Evolutionary conservation across 306 rosid species (phyloP), one percentile per base, ranked within the genome.

Genomic region (Senna siamea): DNA sequence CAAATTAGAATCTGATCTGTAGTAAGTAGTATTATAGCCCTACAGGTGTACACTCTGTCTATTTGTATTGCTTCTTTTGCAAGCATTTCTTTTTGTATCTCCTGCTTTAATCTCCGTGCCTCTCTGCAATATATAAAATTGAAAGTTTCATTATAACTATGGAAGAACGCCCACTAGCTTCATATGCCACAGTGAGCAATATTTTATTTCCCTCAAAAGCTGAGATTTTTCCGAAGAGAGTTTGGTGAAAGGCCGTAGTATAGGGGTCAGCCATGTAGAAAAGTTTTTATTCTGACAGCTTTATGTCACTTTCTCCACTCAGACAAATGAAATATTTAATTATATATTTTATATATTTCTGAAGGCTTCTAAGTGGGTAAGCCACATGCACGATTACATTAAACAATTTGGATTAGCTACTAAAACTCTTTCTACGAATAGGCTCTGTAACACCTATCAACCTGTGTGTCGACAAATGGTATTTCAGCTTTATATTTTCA

Each of bases 271-370:
- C 53, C 10, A 59, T 37, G 20, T 56, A 54, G 28, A 41, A 37
- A 66, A 61, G 20, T 26, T 26, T 62, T 51, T 60, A 22, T 72
- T 70, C 32, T 69, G 48, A 79, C 66, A 66, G 72, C 79, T 71
- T 73, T 43, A 14, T 41, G 44, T 50, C 75, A 66, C 82, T 73
- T 73, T 62, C 78, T 72, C 79, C 77, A 83, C 82, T 7, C 9
- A 70, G 38, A 54, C 34, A 46, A 37, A 69, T 28, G 55, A 59
- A 37, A 20, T 38, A 46, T 19, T 47, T 9, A 10, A 53, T 32
- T 22, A 58, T 34, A 48, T 35, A 37, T 71, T 28, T 12, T 56
- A 9, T 28, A 11, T 60, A 52, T 78, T 74, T 74, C 53, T 17
- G 19, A 34, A 34, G 48, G 72, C 30, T 46, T 61, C 50, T 56